A percentile compares a stretch with the other conserved stretches of the same genome.
Conservation (phyloP, 768 basidiomycete genomes). For the Calocybe cyanea region DNA sequence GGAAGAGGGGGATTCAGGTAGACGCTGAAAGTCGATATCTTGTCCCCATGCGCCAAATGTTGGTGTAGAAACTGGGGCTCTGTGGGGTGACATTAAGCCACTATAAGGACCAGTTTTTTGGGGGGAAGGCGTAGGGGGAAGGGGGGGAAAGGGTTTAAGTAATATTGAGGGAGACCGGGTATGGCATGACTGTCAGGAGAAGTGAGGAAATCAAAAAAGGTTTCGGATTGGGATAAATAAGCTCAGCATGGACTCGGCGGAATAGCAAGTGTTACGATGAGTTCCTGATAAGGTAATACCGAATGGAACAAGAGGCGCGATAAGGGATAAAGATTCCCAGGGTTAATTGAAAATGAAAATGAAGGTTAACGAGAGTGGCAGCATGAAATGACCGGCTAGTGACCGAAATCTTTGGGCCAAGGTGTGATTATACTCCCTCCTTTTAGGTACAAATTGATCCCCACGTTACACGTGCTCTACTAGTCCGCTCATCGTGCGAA, state of each 20-base stretch:
- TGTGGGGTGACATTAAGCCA: no score
- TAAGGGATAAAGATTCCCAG: slow-evolving; percentile 30
- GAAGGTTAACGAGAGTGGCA: no score
- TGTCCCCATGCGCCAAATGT: slow-evolving; percentile 23
- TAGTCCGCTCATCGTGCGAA: slow-evolving; percentile 39
- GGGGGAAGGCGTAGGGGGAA: neutral
- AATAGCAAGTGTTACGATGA: slow-evolving; percentile 28
- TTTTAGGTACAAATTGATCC: slow-evolving; percentile 17
- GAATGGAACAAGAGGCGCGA: slow-evolving; percentile 17
- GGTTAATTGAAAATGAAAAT: slow-evolving; percentile 17
- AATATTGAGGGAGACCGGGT: slow-evolving; percentile 13
- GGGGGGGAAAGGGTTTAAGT: slow-evolving; percentile 15
- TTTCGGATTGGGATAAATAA: slow-evolving; percentile 28
- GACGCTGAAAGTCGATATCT: slow-evolving; percentile 19
- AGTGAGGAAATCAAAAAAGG: slow-evolving; percentile 22
- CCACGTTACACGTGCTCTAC: slow-evolving; percentile 24
- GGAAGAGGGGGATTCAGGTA: slow-evolving; percentile 38
- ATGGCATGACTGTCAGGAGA: slow-evolving; percentile 20
- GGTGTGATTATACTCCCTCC: slow-evolving; percentile 23
- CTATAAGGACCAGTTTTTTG: no score
- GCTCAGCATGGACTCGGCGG: slow-evolving; percentile 30
- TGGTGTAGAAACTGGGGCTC: slow-evolving; percentile 1
- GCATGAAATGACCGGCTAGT: slow-evolving; percentile 6
- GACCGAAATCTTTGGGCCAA: neutral
- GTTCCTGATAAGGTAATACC: slow-evolving; percentile 32